Conservation (phyloP, 768 basidiomycete genomes). For the Coprinopsis strossmayeri region DNA sequence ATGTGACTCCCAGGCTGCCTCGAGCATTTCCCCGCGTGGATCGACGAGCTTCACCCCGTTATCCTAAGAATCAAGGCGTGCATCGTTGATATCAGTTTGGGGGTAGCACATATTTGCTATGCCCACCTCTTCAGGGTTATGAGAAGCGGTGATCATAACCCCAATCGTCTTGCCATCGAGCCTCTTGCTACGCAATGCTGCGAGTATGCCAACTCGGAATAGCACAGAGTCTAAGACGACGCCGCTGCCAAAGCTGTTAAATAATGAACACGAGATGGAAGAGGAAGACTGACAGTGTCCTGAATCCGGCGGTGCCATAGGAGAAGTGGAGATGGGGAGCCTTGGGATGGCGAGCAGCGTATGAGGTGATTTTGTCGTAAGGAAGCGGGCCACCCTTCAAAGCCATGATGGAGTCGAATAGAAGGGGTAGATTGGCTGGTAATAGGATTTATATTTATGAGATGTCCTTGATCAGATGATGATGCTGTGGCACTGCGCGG, state of each 20-base stretch:
- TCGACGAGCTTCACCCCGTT: constrained; percentile 99
- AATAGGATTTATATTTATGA: too few species aligned
- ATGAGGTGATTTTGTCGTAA: constrained; percentile 37
- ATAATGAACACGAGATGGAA: constrained; percentile 4
- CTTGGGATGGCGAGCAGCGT: constrained; percentile 64
- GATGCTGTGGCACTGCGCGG: constrained; percentile 10
- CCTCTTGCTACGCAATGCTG: constrained; percentile 84
- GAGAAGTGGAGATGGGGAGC: constrained; percentile 63
- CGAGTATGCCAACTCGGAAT: constrained; percentile 88
- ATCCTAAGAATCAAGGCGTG: constrained; percentile 50
- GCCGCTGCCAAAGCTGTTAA: constrained; percentile 38
- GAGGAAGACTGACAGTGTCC: constrained; percentile 63
- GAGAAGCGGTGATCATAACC: constrained; percentile 99
- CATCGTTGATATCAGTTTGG: constrained; percentile 11
- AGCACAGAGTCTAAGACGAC: constrained; percentile 80
- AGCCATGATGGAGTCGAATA: constrained; percentile 5
- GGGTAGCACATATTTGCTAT: not conserved
- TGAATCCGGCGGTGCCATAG: constrained; percentile 94
- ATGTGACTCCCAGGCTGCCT: constrained; percentile 84
- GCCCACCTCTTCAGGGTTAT: constrained; percentile 91
- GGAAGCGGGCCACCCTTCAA: constrained; percentile 20
- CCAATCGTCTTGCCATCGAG: constrained; percentile 90
- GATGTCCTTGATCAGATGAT: constrained; percentile 13
- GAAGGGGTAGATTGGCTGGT: not conserved
- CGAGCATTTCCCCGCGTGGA: constrained; percentile 95